Base-by-base conservation (phyloP, 202 grass and related monocot genomes). In the Zoysia matrella region DNA sequence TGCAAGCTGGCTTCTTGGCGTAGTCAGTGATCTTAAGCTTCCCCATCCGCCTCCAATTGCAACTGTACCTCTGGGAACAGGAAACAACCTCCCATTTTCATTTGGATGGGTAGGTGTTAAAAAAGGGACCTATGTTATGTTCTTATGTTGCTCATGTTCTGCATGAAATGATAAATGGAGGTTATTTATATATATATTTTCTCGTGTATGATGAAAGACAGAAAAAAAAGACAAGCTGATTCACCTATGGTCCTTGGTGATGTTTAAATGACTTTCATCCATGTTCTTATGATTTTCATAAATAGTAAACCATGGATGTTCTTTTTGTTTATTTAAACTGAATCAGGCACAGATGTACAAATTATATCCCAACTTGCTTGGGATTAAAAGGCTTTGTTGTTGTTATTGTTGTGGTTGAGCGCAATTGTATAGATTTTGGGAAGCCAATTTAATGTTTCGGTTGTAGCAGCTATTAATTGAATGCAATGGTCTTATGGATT, bases 61-160 rank as follows among this genome's bases (percentile, higher is more conserved):
- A 74, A 97, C 94, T 16, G 90, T 97, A 54, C 94, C 94, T 89
- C 79, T 97, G 50, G 94, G 92, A 84, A 97, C 94, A 6, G 94
- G 94, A 77, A 97, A 97, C 82, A 97, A 30, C 22, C 22, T 30
- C 22, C 22, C 22, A 30, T 30, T 30, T 30, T 30, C 22, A 30
- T 30, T 30, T 88, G 94, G 94, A 87, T 97, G 94, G 94, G 92
- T 97, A 97, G 7, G 85, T 85, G 30, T 45, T 74, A 71, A 83
- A 69, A 72, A 82, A 72, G 10, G 69, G 0, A 49, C 72, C 15
- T 41, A 12, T 71, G 16, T 83, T 42, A 47, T 61, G 41, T 47
- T 61, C 62, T 80, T 74, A 14, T 67, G n/a, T 42, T 3, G 11
- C 49, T 58, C 18, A 81, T 68, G 63, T 86, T 82, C n/a, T 8